phyloP scores from a whole-genome alignment of 2,329 filamentous ascomycete genomes.

The Penicillium capsulatum region DNA sequence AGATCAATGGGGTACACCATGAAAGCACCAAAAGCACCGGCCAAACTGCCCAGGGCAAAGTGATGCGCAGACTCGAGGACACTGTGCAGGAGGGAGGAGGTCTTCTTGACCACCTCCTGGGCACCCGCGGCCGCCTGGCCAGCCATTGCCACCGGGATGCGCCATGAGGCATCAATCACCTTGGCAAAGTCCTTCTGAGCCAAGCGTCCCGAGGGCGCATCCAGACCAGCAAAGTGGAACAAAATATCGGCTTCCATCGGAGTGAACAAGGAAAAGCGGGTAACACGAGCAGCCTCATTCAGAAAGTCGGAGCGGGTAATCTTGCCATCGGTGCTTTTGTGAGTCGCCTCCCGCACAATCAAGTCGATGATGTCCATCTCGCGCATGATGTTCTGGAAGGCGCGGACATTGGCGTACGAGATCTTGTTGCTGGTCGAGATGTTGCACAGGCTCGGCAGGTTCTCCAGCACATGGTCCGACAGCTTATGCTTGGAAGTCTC shows the following conservation, averaged over 20 bases:
- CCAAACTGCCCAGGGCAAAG: slow-evolving; percentile 82
- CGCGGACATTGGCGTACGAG: slow-evolving; percentile 93
- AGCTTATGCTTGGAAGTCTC: slow-evolving; percentile 94
- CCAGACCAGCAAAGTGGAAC: slow-evolving; percentile 94
- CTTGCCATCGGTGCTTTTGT: slow-evolving; percentile 80
- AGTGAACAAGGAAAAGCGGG: slow-evolving; percentile 91
- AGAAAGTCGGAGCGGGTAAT: slow-evolving; percentile 93
- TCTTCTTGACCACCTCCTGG: slow-evolving; percentile 53
- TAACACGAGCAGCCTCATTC: slow-evolving; percentile 85
- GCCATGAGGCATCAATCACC: slow-evolving; percentile 91
- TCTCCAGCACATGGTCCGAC: slow-evolving; percentile 88
- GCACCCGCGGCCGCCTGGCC: slow-evolving; percentile 43
- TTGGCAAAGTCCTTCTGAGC: slow-evolving; percentile 83
- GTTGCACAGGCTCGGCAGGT: slow-evolving; percentile 90
- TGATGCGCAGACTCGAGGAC: slow-evolving; percentile 78
- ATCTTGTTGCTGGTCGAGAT: slow-evolving; percentile 89
- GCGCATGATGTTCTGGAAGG: slow-evolving; percentile 95
- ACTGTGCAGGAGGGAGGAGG: slow-evolving; percentile 57
- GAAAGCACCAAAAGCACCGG: slow-evolving; percentile 95
- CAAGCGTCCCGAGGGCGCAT: slow-evolving; percentile 81
- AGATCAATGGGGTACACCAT: slow-evolving; percentile 99
- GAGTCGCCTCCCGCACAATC: slow-evolving; percentile 80
- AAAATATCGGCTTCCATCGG: slow-evolving; percentile 98
- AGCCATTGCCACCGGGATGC: slow-evolving; percentile 58
- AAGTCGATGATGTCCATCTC: slow-evolving; percentile 98